Base-by-base conservation (phyloP, 1,284 basidiomycete species). In the Clitocybe nebularis region DNA sequence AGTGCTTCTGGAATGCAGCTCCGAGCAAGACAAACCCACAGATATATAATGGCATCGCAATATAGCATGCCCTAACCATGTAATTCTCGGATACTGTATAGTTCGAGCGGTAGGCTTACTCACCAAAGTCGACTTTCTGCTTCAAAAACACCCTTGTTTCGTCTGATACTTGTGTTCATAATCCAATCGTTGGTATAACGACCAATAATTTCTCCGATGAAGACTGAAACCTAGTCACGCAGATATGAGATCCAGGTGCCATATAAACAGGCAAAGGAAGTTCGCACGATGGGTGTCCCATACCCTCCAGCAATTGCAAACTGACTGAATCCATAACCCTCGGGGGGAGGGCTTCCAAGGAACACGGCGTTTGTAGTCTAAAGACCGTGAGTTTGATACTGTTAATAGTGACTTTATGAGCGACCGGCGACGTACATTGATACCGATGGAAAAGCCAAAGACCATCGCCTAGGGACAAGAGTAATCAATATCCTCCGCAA, bases 361-460 rank as follows among this genome's bases (percentile, higher is more conserved):
- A 87, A 85, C 5, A 86, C 81, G 0, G 76, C 79, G 39, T 81
- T 83, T 3, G 86, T 89, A 2, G 75, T 74, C 81, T 84, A 47
- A 24, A 38, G 6, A 17, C 20, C n/a, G n/a, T n/a, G n/a, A 19
- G 9, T 34, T 11, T 36, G 8, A 28, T 4, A n/a, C n/a, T 22
- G 21, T 29, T 23, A 6, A 5, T 20, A 40, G 24, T n/a, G 24
- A 10, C 20, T 17, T 21, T 8, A 11, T 32, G 3, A 32, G 5
- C 13, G 5, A 5, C 19, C 29, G 6, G 13, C 7, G 9, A 48
- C 74, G 47, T 45, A 85, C 84, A 49, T 88, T 87, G 42, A 88
- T 77, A 25, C 85, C 85, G 43, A 88, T 81, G 25, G 68, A 56
- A 56, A 86, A 87, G 2, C 83, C 84, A 55, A 87, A 85, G 3